Evolutionary conservation across 148 eudicot genomes (phyloP).

Genomic region (Cornus suecica): DNA sequence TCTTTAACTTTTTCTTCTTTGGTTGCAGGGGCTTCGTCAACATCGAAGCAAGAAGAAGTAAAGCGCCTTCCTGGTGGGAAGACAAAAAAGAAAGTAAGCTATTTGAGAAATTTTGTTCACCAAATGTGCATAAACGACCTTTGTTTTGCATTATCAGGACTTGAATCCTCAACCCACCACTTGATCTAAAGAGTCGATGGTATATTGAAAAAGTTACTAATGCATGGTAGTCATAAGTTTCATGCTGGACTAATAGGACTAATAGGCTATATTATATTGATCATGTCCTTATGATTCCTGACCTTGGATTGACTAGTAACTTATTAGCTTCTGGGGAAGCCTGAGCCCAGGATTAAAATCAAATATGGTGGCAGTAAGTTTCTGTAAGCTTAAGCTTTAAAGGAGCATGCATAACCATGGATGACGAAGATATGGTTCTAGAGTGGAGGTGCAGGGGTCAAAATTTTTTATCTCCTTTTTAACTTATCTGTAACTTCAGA

Average conservation of each 20-base stretch:
- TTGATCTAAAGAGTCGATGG: too few species aligned
- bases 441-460: not conserved
- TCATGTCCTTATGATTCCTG: not conserved
- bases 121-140: not conserved
- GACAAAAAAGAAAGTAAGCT: constrained; percentile 69
- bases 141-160: too few species aligned
- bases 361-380: not conserved
- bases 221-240: not conserved
- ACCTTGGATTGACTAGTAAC: not conserved
- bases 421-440: not conserved
- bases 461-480: not conserved
- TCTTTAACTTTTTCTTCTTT: constrained; percentile 5
- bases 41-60: constrained; percentile 74
- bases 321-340: not conserved
- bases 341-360: not conserved
- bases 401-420: not conserved
- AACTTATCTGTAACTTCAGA: not conserved
- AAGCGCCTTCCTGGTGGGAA: constrained; percentile 97
- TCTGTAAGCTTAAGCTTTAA: not conserved
- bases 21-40: constrained; percentile 66
- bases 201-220: too few species aligned
- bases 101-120: not conserved
- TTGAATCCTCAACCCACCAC: too few species aligned
- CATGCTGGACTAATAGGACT: not conserved
- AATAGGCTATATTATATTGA: not conserved